Evolutionary conservation across 139 green algal genomes (phyloP), one percentile per base, ranked within the genome.

Genomic region (Gonium pectorale): DNA sequence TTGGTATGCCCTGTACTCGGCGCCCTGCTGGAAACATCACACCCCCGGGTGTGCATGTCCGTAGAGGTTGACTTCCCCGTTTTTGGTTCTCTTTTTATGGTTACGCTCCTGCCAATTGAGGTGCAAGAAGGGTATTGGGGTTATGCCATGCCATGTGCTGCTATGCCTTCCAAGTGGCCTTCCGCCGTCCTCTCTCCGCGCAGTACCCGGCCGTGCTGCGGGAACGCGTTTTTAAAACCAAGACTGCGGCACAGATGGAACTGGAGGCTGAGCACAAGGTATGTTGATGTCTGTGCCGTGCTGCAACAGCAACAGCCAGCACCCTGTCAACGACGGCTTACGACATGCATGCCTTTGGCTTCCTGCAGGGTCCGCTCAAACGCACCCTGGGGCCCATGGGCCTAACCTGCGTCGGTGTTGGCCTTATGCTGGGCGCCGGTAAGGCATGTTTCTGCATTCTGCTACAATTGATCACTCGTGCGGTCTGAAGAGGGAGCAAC

Each of bases 381-480:
- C 44, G 43, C 0, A 84, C 62, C 7, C 46, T 84, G 1, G 78
- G 78, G 33, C 44, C 62, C 0, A 3, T 84, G 15, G 78, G 78
- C 9, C 43, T 84, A 24, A 84, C 63, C 1, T 33, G 17, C 8
- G 63, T 84, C 19, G 78, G 78, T 44, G 78, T 84, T 0, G 78
- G 78, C 22, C 51, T 83, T 0, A 83, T 83, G 75, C 41, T 83
- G 21, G 75, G 75, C 24, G 75, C 75, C 31, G 75, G 75, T 80
- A 27, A 67, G 71, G 9, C 43, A 24, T 24, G 63, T 5, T 70
- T 5, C 27, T 70, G 5, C 9, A 19, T 41, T 26, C n/a, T 41
- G 56, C 56, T 64, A 13, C 24, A 6, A 4, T 35, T 33, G 11
- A 49, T 72, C 2, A 31, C 37, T 69, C 56, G 27, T 64, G 22